Conservation (phyloP, 495 filamentous ascomycete genomes). For the Pyronema domesticum region DNA sequence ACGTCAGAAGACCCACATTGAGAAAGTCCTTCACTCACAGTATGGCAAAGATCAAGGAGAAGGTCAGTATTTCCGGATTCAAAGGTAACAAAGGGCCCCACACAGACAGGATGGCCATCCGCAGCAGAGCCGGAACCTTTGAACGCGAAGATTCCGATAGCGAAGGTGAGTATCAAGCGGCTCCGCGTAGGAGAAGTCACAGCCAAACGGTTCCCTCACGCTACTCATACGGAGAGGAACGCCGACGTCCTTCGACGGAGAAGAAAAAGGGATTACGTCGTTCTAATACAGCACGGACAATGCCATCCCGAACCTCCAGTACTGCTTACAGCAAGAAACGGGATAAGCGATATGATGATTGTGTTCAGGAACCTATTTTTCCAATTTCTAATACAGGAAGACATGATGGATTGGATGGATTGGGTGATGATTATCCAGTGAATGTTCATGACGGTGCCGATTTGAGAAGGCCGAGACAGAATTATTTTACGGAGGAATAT, state of each 20-base stretch:
- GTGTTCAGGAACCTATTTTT: slow-evolving; percentile 5
- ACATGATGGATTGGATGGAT: not conserved
- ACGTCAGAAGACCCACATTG: slow-evolving; percentile 18
- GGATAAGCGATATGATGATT: slow-evolving; percentile 7
- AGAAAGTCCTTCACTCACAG: slow-evolving; percentile 20
- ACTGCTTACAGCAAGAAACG: not conserved
- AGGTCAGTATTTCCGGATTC: slow-evolving; percentile 14
- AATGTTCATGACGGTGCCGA: not conserved
- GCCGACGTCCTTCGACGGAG: not conserved
- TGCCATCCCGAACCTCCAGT: slow-evolving; percentile 1
- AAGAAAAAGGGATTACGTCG: not conserved
- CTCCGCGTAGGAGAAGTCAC: not conserved
- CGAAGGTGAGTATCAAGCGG: not conserved
- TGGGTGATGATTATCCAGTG: not conserved
- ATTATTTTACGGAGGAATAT: not conserved
- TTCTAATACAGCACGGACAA: not conserved
- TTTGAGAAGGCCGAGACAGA: not conserved
- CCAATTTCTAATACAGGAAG: slow-evolving; percentile 1
- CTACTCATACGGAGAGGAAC: not conserved
- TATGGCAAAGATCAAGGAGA: slow-evolving; percentile 17
- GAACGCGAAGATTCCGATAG: not conserved
- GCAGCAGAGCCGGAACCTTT: not conserved
- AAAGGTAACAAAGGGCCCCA: not conserved
- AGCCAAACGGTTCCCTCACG: not conserved
- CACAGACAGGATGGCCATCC: not conserved